phyloP scores from a whole-genome alignment of 371 early-diverging fungal species.

The Nosema muscidifuracis region DNA sequence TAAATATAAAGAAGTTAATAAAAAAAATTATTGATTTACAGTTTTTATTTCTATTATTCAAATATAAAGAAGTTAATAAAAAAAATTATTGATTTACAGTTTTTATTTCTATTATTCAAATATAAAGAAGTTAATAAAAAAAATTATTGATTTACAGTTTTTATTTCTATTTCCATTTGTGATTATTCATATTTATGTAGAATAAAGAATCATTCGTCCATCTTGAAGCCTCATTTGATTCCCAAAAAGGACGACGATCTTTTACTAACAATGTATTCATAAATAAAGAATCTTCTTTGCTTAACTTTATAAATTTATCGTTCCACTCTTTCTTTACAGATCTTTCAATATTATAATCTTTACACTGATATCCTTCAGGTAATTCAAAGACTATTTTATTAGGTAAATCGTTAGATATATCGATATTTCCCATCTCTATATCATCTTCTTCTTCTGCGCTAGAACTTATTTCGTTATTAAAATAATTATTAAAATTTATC shows the following conservation, averaged over 20 bases:
- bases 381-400: no score
- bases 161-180: not conserved
- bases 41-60: no score
- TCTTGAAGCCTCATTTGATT: not conserved
- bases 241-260: not conserved
- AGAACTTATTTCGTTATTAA: no score
- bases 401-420: no score
- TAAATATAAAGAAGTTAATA: not conserved
- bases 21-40: not conserved
- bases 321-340: not conserved
- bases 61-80: not conserved
- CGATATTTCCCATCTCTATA: no score
- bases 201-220: constrained; percentile 1
- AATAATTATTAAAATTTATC: no score
- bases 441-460: no score
- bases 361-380: no score
- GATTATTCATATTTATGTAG: constrained; percentile 1
- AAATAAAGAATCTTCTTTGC: not conserved
- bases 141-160: not conserved
- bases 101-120: no score
- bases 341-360: no score
- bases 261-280: not conserved
- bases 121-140: not conserved
- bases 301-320: not conserved
- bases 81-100: not conserved